Conservation (phyloP, 75 land plant species). For the Ceratopteris richardii region DNA sequence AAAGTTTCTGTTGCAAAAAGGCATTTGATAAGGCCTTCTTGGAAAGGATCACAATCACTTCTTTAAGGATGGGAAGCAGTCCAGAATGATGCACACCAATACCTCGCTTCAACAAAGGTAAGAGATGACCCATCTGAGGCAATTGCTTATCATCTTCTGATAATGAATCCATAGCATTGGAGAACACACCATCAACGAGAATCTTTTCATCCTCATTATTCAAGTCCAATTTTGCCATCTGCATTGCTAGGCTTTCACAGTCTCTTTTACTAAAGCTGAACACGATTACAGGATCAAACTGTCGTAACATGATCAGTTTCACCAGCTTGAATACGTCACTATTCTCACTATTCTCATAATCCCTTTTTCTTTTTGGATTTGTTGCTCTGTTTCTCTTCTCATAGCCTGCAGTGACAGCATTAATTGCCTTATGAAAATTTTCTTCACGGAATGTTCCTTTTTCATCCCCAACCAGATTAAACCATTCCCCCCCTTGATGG, state of each 20-base stretch:
- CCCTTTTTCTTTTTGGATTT: conserved; percentile 71
- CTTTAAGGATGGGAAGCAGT: conserved; percentile 91
- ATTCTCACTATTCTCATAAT: conserved; percentile 48
- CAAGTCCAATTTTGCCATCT: conserved; percentile 95
- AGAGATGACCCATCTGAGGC: conserved; percentile 83
- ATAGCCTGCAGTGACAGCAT: conserved; percentile 59
- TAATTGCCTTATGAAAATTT: conserved; percentile 91
- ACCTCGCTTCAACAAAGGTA: conserved; percentile 84
- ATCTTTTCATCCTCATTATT: conserved; percentile 85
- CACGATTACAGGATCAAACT: conserved; percentile 95
- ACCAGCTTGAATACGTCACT: conserved; percentile 98
- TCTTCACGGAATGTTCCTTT: conserved; percentile 90
- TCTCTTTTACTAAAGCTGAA: conserved; percentile 99
- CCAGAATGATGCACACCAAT: conserved; percentile 99
- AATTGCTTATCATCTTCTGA: conserved; percentile 98
- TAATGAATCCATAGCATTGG: conserved; percentile 98
- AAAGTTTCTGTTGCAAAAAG: conserved; percentile 99
- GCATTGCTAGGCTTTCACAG: conserved; percentile 81
- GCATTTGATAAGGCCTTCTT: conserved; percentile 98
- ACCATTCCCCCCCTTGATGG: conserved; percentile 90
- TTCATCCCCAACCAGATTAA: conserved; percentile 91
- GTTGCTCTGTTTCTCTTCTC: conserved; percentile 54
- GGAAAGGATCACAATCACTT: conserved; percentile 98
- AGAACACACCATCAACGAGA: conserved; percentile 78
- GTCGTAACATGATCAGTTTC: conserved; percentile 87